Evolutionary conservation across 1,139 yeast genomes (phyloP), one percentile per base, ranked within the genome.

Genomic region (Yamadazyma taylorii): DNA sequence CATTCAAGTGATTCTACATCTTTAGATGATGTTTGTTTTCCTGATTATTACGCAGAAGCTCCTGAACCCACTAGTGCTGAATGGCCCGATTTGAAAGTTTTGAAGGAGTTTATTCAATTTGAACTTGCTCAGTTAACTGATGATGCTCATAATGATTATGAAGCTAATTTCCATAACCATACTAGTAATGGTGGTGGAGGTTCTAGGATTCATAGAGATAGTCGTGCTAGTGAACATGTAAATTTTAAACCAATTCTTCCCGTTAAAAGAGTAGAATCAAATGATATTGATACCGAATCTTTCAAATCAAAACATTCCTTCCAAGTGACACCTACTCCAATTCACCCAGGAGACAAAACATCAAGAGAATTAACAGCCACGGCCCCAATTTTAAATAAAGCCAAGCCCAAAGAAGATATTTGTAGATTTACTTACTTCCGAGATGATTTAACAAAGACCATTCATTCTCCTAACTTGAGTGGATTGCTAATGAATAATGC

Each of bases 21-120:
- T 0, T 63, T 90, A 41, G 90, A 85, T 55, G 97, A 92, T 60
- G 98, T 92, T 17, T 87, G 95, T 55, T 77, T 85, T 56, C 94
- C 94, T 2, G 73, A 69, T 37, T 69, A 69, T 48, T 66, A 67
- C 43, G 70, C 61, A 30, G 57, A 54, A 30, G 59, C 54, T 26
- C 52, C 54, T 19, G 48, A 47, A 23, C 40, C 42, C 12, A 38
- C 46, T 2, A 47, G 40, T 30, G 22, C 38, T 2, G 51, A 51
- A 32, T 90, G 97, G 97, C 97, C 97, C 1, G 97, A 92, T 54
- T 66, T 87, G 27, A 56, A 68, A 26, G 77, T 86, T 1, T 63
- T 90, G 45, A 82, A 81, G 46, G 96, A 88, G 47, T 90, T 82
- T 57, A 80, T 88, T 3, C 70, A 67, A 24, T 83, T 84, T 46